Conservation (phyloP, 2,329 filamentous ascomycete genomes). For the Alternaria sp. region DNA sequence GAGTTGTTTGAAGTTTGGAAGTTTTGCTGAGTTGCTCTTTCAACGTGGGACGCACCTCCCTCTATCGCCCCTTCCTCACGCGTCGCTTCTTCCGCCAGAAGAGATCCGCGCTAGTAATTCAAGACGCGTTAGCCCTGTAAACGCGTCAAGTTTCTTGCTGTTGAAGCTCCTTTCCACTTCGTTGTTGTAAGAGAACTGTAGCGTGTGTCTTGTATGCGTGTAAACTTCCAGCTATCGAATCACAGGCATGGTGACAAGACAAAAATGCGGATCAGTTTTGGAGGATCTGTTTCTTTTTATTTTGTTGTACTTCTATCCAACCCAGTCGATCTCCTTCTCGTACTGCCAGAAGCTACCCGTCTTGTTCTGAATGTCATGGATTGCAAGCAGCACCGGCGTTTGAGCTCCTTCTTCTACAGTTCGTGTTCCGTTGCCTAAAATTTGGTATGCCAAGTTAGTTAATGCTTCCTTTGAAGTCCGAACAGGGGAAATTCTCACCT, state of each 20-base stretch:
- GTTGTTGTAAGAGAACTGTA: too few relatives aligned
- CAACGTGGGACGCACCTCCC: neutral
- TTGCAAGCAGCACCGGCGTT: conserved; percentile 56
- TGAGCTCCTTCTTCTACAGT: conserved; percentile 57
- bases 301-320: conserved; percentile 43
- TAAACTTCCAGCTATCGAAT: neutral
- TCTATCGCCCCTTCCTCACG: neutral
- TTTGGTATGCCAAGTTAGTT: neutral
- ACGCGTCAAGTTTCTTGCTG: neutral
- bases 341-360: conserved; percentile 54
- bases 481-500: conserved; percentile 10
- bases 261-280: rapidly evolving
- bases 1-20: neutral
- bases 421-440: conserved; percentile 41
- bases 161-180: neutral
- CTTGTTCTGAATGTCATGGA: conserved; percentile 50
- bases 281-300: neutral
- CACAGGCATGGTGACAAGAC: neutral
- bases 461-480: neutral
- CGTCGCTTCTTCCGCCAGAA: neutral
- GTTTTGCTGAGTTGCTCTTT: neutral
- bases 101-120: neutral
- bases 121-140: neutral
- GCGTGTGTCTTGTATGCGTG: too few relatives aligned
- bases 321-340: conserved; percentile 49